Evolutionary conservation across 1,284 basidiomycete genomes (phyloP).

Genomic region (Schizophyllum commune): DNA sequence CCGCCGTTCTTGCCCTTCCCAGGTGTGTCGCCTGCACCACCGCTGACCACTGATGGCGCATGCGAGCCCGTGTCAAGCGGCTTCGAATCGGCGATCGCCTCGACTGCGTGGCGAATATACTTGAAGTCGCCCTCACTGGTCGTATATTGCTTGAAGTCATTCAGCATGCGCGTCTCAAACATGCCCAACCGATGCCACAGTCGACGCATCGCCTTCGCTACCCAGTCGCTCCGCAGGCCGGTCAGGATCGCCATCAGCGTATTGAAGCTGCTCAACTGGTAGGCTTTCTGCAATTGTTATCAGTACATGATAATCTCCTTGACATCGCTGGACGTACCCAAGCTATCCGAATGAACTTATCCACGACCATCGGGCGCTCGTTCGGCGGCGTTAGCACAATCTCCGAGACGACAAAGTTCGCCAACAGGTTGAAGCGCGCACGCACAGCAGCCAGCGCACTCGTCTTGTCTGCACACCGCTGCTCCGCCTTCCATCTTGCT

Average conservation of each 20-base stretch:
- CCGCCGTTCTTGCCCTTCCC: constrained; percentile 38
- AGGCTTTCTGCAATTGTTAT: constrained; percentile 66
- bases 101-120: constrained; percentile 60
- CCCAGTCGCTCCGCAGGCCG: constrained; percentile 70
- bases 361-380: constrained; percentile 61
- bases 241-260: constrained; percentile 77
- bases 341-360: constrained; percentile 82
- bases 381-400: constrained; percentile 61
- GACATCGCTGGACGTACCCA: constrained; percentile 44
- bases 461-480: constrained; percentile 48
- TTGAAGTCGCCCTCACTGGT: constrained; percentile 68
- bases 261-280: constrained; percentile 73
- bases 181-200: constrained; percentile 62
- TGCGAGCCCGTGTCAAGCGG: constrained; percentile 53
- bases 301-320: constrained; percentile 6
- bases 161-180: constrained; percentile 72
- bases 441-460: constrained; percentile 70
- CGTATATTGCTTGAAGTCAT: constrained; percentile 68
- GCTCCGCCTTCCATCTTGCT: constrained; percentile 60
- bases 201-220: constrained; percentile 59
- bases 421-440: constrained; percentile 83
- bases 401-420: constrained; percentile 79
- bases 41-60: constrained; percentile 41
- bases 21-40: constrained; percentile 28
- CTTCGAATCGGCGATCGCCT: constrained; percentile 60